Base-by-base conservation (phyloP, 2,329 filamentous ascomycete species). In the Paecilomyces niveus region DNA sequence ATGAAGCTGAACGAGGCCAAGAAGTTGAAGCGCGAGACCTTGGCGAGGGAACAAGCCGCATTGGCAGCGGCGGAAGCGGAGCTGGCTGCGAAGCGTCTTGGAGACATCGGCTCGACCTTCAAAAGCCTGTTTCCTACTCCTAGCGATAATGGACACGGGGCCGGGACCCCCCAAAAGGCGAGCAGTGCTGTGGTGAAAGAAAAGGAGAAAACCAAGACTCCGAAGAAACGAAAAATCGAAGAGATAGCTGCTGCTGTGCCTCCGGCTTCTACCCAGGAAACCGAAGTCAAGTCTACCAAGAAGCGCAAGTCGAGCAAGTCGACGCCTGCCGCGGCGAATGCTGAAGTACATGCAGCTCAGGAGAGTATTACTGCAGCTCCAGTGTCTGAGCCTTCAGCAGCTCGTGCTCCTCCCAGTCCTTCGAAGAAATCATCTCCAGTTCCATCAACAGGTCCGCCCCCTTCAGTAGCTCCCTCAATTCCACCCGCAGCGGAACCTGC, bases 1-100 rank as follows among this genome's bases (percentile, higher is more conserved):
- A 85, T 83, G 79, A 83, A 83, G 65, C 72, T 85, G 59, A 83
- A 84, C 63, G 83, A 85, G 62, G 79, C 84, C 35, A 85, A 85
- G 72, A 85, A 84, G 67, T 72, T 84, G 57, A 85, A 86, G 68
- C 79, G 82, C 57, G 81, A 84, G 66, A 78, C 76, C 50, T 66
- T 78, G 63, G 74, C 77, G 32, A 77, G 74, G 56, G 74, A 76
- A 59, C 80, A 77, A 68, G 84, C 79, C 31, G 72, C 80, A 59
- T 69, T 66, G 18, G 73, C 72, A 18, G 70, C 72, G 18, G 69
- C 68, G 54, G 71, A 73, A 65, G 70, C 72, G 49, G 72, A 74
- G 63, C 62, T 70, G 57, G 74, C 72, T 54, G 71, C 72, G 26
- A 69, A 72, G 62, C 67, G 73, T 57, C 65, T 76, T 15, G 69